A percentile compares a stretch with the other conserved stretches of the same genome.
phyloP scores from a whole-genome alignment of 1,139 yeast genomes.

The Kurtzmaniella natalensis region DNA sequence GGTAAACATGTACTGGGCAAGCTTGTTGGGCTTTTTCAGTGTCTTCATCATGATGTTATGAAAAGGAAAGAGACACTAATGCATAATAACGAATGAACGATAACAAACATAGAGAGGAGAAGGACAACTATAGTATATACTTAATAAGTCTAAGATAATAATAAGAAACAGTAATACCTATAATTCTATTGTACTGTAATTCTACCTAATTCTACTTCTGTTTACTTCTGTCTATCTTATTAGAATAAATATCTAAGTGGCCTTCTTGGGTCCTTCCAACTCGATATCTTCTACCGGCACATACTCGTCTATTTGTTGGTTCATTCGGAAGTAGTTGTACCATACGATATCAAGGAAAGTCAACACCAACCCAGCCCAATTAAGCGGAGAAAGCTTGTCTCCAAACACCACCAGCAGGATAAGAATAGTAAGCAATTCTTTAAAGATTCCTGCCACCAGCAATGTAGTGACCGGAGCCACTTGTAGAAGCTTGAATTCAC shows the following conservation, averaged over 20 bases:
- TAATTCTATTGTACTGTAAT: too few relatives aligned
- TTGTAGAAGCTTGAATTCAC: constrained; percentile 80
- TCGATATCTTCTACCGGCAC: constrained; percentile 5
- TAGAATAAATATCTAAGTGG: not conserved
- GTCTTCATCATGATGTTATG: too few relatives aligned
- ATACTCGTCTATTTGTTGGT: constrained; percentile 18
- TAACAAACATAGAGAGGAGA: too few relatives aligned
- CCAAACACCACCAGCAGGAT: constrained; percentile 70
- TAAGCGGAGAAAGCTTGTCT: constrained; percentile 63
- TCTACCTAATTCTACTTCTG: too few relatives aligned
- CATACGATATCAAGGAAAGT: constrained; percentile 75
- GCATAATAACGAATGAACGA: too few relatives aligned
- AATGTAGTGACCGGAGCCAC: constrained; percentile 83
- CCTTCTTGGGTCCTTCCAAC: not conserved
- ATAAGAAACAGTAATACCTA: too few relatives aligned
- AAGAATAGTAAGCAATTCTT: constrained; percentile 79
- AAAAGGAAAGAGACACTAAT: too few relatives aligned
- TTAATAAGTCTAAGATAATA: too few relatives aligned
- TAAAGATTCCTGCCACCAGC: constrained; percentile 88
- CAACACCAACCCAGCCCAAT: constrained; percentile 70
- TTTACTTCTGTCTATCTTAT: not conserved
- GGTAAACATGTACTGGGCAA: too few relatives aligned
- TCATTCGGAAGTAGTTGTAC: constrained; percentile 65
- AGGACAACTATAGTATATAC: too few relatives aligned
- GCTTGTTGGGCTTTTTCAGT: too few relatives aligned